phyloP scores from a whole-genome alignment of 768 basidiomycete species.

The Trametes cingulata region DNA sequence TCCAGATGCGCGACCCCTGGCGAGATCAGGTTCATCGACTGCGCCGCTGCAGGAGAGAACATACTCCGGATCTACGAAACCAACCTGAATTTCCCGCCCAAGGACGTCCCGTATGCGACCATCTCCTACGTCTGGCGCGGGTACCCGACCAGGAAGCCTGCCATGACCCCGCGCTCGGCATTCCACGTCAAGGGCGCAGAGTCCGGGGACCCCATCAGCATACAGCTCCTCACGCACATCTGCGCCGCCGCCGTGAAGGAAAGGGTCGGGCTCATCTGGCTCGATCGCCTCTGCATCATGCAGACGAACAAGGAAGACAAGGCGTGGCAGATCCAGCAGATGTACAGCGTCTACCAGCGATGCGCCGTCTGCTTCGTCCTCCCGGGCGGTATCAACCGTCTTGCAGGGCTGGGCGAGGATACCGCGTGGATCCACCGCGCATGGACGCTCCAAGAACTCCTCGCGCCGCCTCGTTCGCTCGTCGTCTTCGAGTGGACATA shows the following conservation, averaged over 20 bases:
- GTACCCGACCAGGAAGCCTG: neutral
- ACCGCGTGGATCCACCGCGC: slow-evolving; percentile 23
- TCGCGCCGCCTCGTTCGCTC: slow-evolving; percentile 13
- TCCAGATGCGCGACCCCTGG: neutral
- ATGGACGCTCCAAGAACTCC: slow-evolving; percentile 26
- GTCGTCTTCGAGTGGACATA: slow-evolving; percentile 15
- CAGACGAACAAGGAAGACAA: slow-evolving; percentile 26
- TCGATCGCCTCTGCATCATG: slow-evolving; percentile 27
- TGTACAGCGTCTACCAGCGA: slow-evolving; percentile 23
- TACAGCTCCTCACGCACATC: slow-evolving; percentile 11
- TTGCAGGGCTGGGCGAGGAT: slow-evolving; percentile 18
- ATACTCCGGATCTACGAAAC: slow-evolving; percentile 7
- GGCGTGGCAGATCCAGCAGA: slow-evolving; percentile 23
- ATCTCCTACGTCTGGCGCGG: slow-evolving; percentile 21
- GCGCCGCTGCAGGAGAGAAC: neutral
- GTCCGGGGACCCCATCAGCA: slow-evolving; percentile 19
- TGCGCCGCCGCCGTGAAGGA: slow-evolving; percentile 8
- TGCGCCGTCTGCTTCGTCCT: slow-evolving; percentile 21
- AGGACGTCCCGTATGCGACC: slow-evolving; percentile 6
- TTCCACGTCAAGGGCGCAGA: slow-evolving; percentile 17
- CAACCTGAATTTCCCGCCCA: slow-evolving; percentile 3
- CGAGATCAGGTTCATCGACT: slow-evolving; percentile 10
- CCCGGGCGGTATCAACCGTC: slow-evolving; percentile 22
- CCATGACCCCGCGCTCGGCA: neutral
- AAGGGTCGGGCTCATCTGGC: slow-evolving; percentile 20